phyloP scores from a whole-genome alignment of 371 early-diverging fungal genomes.

The Haplosporangium sp. region DNA sequence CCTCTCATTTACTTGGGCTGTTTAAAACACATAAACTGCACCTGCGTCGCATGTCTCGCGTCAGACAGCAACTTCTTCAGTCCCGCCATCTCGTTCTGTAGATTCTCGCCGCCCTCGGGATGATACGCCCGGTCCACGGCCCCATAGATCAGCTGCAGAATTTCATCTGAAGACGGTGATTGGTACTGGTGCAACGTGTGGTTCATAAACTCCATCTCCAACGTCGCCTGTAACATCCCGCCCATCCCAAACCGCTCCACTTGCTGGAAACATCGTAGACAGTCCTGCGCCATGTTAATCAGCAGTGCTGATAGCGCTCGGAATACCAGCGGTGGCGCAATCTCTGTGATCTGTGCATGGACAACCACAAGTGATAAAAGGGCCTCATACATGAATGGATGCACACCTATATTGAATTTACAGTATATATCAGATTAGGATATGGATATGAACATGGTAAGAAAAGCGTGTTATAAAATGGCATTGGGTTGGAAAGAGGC shows the following conservation, averaged over 20 bases:
- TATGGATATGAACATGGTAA: not conserved
- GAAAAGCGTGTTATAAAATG: not conserved
- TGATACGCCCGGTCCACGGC: constrained; percentile 75
- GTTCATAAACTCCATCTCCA: constrained; percentile 89
- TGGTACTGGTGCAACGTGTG: constrained; percentile 81
- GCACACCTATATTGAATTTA: constrained; percentile 69
- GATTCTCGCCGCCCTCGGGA: constrained; percentile 63
- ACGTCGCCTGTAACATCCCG: constrained; percentile 91
- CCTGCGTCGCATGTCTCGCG: constrained; percentile 74
- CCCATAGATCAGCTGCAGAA: constrained; percentile 75
- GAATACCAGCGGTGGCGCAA: constrained; percentile 78
- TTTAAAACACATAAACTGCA: constrained; percentile 84
- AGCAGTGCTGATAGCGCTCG: constrained; percentile 80
- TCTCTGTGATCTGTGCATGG: constrained; percentile 88
- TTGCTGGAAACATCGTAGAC: constrained; percentile 79
- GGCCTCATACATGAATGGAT: constrained; percentile 89
- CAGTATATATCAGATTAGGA: not conserved
- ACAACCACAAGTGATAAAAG: constrained; percentile 89
- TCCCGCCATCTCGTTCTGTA: constrained; percentile 68
- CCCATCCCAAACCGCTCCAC: constrained; percentile 89
- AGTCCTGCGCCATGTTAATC: constrained; percentile 77
- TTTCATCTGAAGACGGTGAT: constrained; percentile 67
- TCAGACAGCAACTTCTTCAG: constrained; percentile 74
- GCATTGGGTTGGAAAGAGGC: not conserved
- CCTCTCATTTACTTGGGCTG: constrained; percentile 57